Conservation (phyloP, 306 rosid species). For the Vigna nakashimae region DNA sequence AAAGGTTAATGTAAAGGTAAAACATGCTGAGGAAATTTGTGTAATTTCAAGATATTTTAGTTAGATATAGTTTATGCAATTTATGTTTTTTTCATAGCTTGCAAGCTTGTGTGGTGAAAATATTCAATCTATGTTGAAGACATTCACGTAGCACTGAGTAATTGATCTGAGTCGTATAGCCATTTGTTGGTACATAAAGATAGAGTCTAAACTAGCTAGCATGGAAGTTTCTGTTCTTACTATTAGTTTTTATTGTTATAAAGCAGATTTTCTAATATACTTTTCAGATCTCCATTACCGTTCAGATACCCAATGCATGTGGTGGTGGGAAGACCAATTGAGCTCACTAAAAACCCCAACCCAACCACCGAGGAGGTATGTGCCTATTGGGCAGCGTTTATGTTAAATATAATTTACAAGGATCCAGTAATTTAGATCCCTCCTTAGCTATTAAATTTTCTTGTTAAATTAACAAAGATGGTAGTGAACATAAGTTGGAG, state of each 20-base stretch:
- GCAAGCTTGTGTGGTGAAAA: background rate
- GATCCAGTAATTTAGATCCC: slow-evolving; percentile 26
- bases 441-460: background rate
- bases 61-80: no score
- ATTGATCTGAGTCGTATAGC: slow-evolving; percentile 29
- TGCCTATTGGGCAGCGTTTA: background rate
- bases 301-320: slow-evolving; percentile 74
- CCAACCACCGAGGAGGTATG: slow-evolving; percentile 68
- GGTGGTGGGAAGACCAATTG: slow-evolving; percentile 88
- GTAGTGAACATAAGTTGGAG: background rate
- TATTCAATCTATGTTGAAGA: slow-evolving; percentile 20
- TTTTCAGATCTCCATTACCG: slow-evolving; percentile 83
- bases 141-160: background rate
- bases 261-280: slow-evolving; percentile 15
- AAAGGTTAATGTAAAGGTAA: no score
- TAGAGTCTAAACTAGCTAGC: slow-evolving; percentile 3
- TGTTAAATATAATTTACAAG: slow-evolving; percentile 34
- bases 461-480: slow-evolving; percentile 1
- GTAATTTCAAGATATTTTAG: no score
- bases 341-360: slow-evolving; percentile 69
- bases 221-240: no score
- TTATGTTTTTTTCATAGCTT: background rate
- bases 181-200: slow-evolving; percentile 5
- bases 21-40: no score
- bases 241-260: no score